These are phyloP conservation scores for Kokia cookei DNA, from an alignment of 441 rosid species.

Conservation along the genomic window DNA sequence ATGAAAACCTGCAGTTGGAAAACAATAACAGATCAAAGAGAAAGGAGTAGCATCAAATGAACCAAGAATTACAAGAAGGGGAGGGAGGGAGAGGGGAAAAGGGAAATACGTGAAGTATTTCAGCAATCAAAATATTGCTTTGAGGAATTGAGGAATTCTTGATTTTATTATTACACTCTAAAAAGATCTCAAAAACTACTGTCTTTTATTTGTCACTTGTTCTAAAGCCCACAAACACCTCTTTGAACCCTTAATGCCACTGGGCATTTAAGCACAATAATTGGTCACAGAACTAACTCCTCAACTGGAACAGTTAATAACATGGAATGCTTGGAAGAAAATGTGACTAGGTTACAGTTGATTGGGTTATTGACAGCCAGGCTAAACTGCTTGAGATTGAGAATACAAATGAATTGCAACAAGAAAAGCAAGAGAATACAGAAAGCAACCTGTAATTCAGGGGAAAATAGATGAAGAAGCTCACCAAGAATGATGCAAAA, in stretches of 20 bases:
- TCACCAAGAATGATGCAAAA: conserved; percentile 98
- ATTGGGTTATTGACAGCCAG: neutral
- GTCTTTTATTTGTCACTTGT: neutral
- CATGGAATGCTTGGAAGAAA: neutral
- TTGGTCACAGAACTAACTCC: neutral
- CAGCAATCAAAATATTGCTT: neutral
- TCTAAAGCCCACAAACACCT: neutral
- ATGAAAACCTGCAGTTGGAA: conserved; percentile 73
- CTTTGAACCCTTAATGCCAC: neutral
- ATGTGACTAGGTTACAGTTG: neutral
- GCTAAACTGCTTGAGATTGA: neutral
- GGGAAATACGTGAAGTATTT: neutral
- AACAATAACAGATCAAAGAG: conserved; percentile 2
- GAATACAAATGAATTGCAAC: neutral
- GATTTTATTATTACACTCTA: neutral
- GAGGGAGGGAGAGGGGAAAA: neutral
- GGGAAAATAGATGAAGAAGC: conserved; percentile 9
- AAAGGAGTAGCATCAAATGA: conserved; percentile 4
- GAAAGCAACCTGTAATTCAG: neutral
- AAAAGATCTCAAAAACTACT: neutral
- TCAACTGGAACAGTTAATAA: neutral
- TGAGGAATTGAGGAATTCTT: neutral
- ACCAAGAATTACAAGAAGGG: neutral
- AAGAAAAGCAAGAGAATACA: neutral
- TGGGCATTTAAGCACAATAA: neutral